Evolutionary conservation across 306 rosid genomes (phyloP).

Genomic region (Leucaena leucocephala): DNA sequence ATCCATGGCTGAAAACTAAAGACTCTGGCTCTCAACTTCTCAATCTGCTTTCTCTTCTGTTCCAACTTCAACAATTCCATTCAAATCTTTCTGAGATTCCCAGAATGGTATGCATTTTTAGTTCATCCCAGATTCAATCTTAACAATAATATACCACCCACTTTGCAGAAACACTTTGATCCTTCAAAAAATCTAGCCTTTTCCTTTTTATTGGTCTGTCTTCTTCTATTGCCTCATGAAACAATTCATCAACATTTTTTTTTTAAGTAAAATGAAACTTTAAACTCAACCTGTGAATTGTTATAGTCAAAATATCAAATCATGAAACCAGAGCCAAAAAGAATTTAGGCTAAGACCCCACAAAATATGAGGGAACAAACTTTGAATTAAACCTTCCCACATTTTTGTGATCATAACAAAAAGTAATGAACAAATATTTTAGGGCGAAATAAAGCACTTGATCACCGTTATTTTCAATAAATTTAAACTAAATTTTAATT

Average conservation of each 20-base stretch:
- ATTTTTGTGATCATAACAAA: not conserved
- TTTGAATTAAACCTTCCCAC: not conserved
- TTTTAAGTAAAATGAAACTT: not conserved
- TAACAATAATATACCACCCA: not conserved
- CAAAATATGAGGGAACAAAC: not conserved
- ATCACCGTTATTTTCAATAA: no score
- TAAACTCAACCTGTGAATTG: not conserved
- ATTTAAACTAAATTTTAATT: no score
- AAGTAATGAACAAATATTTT: no score
- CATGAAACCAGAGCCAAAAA: not conserved
- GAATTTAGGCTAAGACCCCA: not conserved
- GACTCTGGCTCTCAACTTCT: constrained; percentile 29
- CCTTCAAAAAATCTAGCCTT: not conserved
- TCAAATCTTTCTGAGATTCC: not conserved
- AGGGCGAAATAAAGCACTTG: no score
- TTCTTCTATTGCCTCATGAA: not conserved
- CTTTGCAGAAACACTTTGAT: constrained; percentile 1
- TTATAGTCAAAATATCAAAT: constrained; percentile 15
- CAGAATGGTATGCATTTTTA: not conserved
- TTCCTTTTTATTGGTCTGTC: not conserved
- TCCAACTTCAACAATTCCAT: not conserved
- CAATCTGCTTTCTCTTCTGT: constrained; percentile 27
- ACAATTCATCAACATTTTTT: not conserved
- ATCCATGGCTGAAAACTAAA: constrained; percentile 1
- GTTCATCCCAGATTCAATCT: not conserved